These are phyloP conservation scores for Erodium maritimum DNA, from an alignment of 345 rosid genomes.

Conservation along the genomic window DNA sequence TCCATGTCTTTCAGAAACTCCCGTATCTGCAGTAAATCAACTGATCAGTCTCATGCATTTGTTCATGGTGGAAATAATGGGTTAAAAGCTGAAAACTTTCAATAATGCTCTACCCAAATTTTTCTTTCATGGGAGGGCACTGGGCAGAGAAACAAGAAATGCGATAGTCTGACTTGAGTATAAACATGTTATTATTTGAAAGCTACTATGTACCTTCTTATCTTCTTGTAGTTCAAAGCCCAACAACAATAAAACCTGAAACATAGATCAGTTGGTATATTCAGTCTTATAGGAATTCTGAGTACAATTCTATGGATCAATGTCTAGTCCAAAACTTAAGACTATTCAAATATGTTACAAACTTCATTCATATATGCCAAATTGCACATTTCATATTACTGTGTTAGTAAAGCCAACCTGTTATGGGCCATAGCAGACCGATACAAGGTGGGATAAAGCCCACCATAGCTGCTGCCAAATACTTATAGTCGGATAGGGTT, in stretches of 20 bases:
- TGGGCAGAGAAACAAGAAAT: neutral
- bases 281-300: neutral
- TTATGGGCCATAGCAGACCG: no score
- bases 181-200: no score
- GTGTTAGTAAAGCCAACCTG: neutral
- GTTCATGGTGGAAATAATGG: neutral
- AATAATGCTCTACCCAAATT: no score
- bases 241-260: slow-evolving; percentile 61
- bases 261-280: slow-evolving; percentile 2
- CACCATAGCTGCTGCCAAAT: no score
- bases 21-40: slow-evolving; percentile 30
- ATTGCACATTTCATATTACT: neutral
- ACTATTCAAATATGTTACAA: neutral
- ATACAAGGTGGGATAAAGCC: no score
- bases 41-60: no score
- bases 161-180: neutral
- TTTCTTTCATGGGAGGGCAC: neutral
- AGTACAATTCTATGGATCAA: neutral
- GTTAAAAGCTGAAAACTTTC: no score
- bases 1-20: slow-evolving; percentile 58
- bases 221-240: slow-evolving; percentile 60
- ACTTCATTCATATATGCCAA: neutral
- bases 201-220: slow-evolving; percentile 30
- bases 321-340: neutral
- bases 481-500: no score